A percentile compares a stretch with the other conserved stretches of the same genome.
These are phyloP conservation scores for Puccinia polysora DNA, from an alignment of 1,284 basidiomycete genomes.

Conservation along the genomic window DNA sequence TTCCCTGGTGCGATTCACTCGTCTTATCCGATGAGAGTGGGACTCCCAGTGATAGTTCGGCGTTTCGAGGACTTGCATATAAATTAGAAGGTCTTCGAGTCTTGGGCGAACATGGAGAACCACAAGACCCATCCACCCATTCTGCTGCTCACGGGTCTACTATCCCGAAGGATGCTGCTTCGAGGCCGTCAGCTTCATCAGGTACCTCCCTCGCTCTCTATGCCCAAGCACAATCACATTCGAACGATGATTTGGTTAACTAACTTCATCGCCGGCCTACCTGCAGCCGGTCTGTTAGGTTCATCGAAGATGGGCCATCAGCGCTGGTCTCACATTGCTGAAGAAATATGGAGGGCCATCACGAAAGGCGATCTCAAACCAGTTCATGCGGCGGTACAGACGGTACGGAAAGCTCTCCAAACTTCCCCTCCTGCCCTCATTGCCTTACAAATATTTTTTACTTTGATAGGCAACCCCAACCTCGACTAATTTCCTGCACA, in stretches of 20 bases:
- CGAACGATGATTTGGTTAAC: neutral
- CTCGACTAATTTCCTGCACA: conserved; percentile 37
- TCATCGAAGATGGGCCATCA: neutral
- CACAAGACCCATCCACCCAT: neutral
- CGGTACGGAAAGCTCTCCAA: conserved; percentile 3
- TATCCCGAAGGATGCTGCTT: neutral
- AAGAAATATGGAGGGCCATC: conserved; percentile 33
- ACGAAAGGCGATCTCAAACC: conserved; percentile 37
- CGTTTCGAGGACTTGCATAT: conserved; percentile 3
- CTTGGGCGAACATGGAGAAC: conserved; percentile 11
- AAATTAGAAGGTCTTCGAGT: conserved; percentile 33
- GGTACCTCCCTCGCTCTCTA: conserved; percentile 1
- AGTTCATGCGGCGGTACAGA: conserved; percentile 35
- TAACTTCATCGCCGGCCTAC: neutral
- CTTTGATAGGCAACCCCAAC: conserved; percentile 34
- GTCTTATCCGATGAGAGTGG: neutral
- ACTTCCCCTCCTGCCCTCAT: neutral
- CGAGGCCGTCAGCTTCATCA: neutral
- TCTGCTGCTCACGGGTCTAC: neutral
- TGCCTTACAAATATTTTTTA: neutral
- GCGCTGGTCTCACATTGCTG: conserved; percentile 33
- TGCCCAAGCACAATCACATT: neutral
- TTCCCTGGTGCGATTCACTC: conserved; percentile 33
- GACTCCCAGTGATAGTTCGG: neutral
- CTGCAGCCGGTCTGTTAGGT: neutral